These are phyloP conservation scores for Melampsora allii-populina DNA, from an alignment of 1,284 basidiomycete genomes.

Conservation along the genomic window DNA sequence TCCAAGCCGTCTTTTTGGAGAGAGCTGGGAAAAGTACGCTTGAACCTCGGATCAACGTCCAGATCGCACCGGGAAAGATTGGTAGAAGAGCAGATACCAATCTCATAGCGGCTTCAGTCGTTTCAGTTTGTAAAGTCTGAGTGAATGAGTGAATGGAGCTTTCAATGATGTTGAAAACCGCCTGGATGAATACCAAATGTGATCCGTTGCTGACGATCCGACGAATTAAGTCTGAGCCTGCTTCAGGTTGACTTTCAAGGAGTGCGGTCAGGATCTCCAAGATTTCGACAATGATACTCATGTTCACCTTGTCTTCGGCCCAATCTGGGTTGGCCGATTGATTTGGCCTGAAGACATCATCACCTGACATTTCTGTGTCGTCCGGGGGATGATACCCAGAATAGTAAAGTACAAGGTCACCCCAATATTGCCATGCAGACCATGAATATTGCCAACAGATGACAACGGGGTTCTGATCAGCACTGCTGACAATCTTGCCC, in stretches of 20 bases:
- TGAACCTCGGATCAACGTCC: slow-evolving; percentile 39
- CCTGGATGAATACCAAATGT: slow-evolving; percentile 24
- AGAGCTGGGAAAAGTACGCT: slow-evolving; percentile 32
- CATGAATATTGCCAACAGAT: slow-evolving; percentile 41
- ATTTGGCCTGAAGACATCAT: slow-evolving; percentile 30
- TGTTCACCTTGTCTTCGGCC: slow-evolving; percentile 30
- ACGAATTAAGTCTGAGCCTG: slow-evolving; percentile 28
- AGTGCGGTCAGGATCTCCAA: slow-evolving; percentile 25
- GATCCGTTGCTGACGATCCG: slow-evolving; percentile 22
- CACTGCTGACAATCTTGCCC: slow-evolving; percentile 32
- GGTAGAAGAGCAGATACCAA: slow-evolving; percentile 32
- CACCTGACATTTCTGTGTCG: neutral
- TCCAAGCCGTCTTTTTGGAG: slow-evolving; percentile 24
- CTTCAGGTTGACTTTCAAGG: slow-evolving; percentile 22
- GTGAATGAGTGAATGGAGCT: slow-evolving; percentile 19
- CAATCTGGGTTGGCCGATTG: slow-evolving; percentile 19
- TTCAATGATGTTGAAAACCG: slow-evolving; percentile 33
- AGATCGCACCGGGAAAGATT: slow-evolving; percentile 39
- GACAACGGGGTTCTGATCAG: slow-evolving; percentile 29
- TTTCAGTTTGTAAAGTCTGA: slow-evolving; percentile 13
- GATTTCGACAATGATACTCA: slow-evolving; percentile 22
- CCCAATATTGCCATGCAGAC: slow-evolving; percentile 43
- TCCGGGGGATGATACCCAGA: slow-evolving; percentile 11
- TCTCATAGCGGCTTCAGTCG: slow-evolving; percentile 28
- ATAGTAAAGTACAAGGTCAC: slow-evolving; percentile 19